A percentile compares a stretch with the other conserved stretches of the same genome.
Evolutionary conservation across 495 filamentous ascomycete genomes (phyloP).

Genomic region (Pseudevernia furfuracea): DNA sequence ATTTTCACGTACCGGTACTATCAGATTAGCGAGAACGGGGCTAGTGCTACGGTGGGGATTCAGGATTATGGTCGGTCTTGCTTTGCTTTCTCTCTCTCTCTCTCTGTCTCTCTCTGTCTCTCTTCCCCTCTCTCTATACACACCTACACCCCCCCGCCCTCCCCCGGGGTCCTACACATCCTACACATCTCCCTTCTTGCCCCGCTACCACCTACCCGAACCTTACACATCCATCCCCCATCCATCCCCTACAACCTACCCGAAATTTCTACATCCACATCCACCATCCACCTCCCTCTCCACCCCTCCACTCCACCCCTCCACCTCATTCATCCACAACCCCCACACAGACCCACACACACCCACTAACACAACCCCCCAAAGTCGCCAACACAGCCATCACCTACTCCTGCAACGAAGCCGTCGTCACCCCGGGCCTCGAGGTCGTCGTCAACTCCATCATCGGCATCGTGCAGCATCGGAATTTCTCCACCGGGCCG

Average conservation of each 20-base stretch:
- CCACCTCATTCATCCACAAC: too few relatives aligned
- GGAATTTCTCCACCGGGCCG: not conserved
- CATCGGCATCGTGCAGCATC: not conserved
- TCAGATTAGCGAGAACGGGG: slow-evolving; percentile 2
- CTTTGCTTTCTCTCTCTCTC: not conserved
- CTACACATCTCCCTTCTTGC: too few relatives aligned
- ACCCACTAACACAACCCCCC: not conserved
- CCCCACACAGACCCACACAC: too few relatives aligned
- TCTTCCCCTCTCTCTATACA: not conserved
- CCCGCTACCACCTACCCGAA: too few relatives aligned
- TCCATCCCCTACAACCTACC: too few relatives aligned
- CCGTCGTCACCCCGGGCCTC: not conserved
- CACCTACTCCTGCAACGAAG: not conserved
- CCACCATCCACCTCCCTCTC: not conserved
- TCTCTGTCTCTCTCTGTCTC: not conserved
- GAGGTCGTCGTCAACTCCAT: not conserved
- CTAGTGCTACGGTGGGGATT: slow-evolving; percentile 1
- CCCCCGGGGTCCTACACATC: too few relatives aligned
- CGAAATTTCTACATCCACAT: too few relatives aligned
- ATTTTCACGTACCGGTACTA: slow-evolving; percentile 4
- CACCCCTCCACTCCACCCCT: not conserved
- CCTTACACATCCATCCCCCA: too few relatives aligned
- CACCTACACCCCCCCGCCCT: not conserved
- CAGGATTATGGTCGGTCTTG: slow-evolving; percentile 7
- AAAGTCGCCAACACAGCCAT: not conserved